Percentiles rank a stretch among this genome's conserved stretches.
Evolutionary conservation across 441 rosid species (phyloP).

Genomic region (Gossypium gossypioides): DNA sequence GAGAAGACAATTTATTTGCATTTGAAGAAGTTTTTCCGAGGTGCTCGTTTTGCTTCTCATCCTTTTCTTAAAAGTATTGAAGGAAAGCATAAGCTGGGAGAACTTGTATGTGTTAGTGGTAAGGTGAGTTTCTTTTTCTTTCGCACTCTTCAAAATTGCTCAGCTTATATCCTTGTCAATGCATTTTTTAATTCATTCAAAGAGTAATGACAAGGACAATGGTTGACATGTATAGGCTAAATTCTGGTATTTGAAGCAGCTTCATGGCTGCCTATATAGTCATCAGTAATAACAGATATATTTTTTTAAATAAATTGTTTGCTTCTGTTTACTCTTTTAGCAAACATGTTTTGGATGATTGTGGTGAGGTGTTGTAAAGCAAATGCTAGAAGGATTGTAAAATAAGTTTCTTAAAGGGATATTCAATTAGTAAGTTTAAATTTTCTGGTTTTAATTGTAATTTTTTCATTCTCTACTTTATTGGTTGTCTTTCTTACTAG

Average conservation of each 20-base stretch:
- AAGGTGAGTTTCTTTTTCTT: slow-evolving; percentile 46
- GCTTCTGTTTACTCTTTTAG: not conserved
- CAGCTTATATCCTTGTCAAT: slow-evolving; percentile 7
- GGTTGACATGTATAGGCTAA: not conserved
- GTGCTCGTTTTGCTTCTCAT: slow-evolving; percentile 63
- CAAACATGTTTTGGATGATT: not conserved
- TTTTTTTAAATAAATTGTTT: not conserved
- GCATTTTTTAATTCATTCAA: not conserved
- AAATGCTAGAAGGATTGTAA: not conserved
- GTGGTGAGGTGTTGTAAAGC: not conserved
- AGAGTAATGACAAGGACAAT: slow-evolving; percentile 10
- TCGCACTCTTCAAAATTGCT: slow-evolving; percentile 7
- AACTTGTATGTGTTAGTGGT: slow-evolving; percentile 77
- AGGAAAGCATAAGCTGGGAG: slow-evolving; percentile 56
- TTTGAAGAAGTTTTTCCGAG: slow-evolving; percentile 80
- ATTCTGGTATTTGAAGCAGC: not conserved
- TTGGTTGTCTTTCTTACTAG: not conserved
- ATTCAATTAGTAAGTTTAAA: not conserved
- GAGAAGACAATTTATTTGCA: slow-evolving; percentile 60
- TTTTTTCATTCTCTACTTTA: not conserved
- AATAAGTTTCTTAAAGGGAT: not conserved
- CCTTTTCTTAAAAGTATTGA: slow-evolving; percentile 61
- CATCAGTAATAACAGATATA: not conserved
- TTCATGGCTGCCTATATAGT: not conserved
- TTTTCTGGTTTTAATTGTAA: not conserved